Evolutionary conservation across 768 basidiomycete genomes (phyloP).

Genomic region (Vishniacozyma victoriae): DNA sequence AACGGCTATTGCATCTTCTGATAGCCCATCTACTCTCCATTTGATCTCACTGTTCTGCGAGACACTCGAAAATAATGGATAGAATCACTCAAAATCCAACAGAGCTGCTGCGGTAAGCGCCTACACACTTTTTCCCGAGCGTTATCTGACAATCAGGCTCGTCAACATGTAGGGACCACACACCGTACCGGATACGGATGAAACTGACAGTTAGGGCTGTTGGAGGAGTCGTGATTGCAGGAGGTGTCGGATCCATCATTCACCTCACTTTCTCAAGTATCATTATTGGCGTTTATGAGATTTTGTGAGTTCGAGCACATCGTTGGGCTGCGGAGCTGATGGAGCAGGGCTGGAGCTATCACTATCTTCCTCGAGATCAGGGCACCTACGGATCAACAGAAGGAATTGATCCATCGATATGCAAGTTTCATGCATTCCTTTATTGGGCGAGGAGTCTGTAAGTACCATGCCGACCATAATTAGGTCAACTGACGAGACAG

Average conservation of each 20-base stretch:
- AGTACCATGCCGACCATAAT: slow-evolving; percentile 13
- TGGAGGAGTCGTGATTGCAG: slow-evolving; percentile 39
- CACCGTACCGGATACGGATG: neutral
- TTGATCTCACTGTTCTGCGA: neutral
- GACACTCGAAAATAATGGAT: slow-evolving; percentile 24
- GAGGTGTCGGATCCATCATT: slow-evolving; percentile 42
- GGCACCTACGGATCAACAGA: slow-evolving; percentile 44
- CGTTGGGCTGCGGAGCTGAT: neutral
- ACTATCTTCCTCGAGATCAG: slow-evolving; percentile 42
- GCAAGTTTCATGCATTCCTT: slow-evolving; percentile 47
- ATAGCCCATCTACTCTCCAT: neutral
- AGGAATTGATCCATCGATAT: slow-evolving; percentile 41
- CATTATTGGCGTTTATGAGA: slow-evolving; percentile 46
- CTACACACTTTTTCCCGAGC: neutral
- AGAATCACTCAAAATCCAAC: slow-evolving; percentile 39
- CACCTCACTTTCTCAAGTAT: slow-evolving; percentile 45
- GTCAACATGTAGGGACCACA: slow-evolving; percentile 1
- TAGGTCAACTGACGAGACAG: slow-evolving; percentile 9
- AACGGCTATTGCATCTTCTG: no score
- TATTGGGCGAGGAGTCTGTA: slow-evolving; percentile 46
- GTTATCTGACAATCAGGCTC: neutral
- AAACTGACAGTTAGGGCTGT: slow-evolving; percentile 22
- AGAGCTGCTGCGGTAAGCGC: slow-evolving; percentile 37
- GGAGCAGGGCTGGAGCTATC: slow-evolving; percentile 35
- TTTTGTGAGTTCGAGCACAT: slow-evolving; percentile 30